Percentiles rank a stretch among this genome's conserved stretches.
These are phyloP conservation scores for Colletotrichum tofieldiae DNA, from an alignment of 2,329 filamentous ascomycete species.

Conservation along the genomic window DNA sequence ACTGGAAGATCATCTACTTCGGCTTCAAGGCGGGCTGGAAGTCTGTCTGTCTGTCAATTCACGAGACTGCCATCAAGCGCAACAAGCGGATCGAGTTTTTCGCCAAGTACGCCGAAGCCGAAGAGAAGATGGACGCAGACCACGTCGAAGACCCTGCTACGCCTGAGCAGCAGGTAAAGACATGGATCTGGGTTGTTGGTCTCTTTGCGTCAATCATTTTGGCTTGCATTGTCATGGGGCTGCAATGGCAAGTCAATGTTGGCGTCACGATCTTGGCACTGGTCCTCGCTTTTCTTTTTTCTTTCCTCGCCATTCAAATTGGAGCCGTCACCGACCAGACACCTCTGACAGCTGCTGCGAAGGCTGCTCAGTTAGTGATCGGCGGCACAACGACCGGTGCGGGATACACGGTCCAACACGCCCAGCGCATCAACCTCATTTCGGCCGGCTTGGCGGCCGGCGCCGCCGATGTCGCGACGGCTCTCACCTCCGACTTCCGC, in stretches of 20 bases:
- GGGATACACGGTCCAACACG: constrained; percentile 61
- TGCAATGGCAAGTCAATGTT: constrained; percentile 70
- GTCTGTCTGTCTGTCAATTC: constrained; percentile 50
- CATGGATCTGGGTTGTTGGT: constrained; percentile 68
- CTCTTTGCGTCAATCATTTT: constrained; percentile 64
- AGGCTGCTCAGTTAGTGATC: constrained; percentile 76
- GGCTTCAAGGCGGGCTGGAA: constrained; percentile 54
- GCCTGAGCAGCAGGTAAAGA: constrained; percentile 64
- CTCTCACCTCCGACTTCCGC: constrained; percentile 71
- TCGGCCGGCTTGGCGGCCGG: constrained; percentile 66
- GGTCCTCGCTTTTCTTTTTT: constrained; percentile 73
- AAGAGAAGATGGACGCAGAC: constrained; percentile 51
- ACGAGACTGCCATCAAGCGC: constrained; percentile 50
- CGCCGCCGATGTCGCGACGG: constrained; percentile 62
- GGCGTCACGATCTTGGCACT: constrained; percentile 71
- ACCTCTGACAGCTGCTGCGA: constrained; percentile 76
- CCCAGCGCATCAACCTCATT: constrained; percentile 73
- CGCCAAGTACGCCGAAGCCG: constrained; percentile 55
- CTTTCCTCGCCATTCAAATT: constrained; percentile 74
- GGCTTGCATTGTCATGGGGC: constrained; percentile 65
- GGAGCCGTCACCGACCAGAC: constrained; percentile 74
- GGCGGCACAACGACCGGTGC: constrained; percentile 70
- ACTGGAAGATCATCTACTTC: constrained; percentile 55
- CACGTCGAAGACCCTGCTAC: constrained; percentile 58
- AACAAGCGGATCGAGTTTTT: constrained; percentile 53